These are phyloP conservation scores for Dendrocalamus sinicus DNA, from an alignment of 176 grass and related monocot species.

Conservation along the genomic window DNA sequence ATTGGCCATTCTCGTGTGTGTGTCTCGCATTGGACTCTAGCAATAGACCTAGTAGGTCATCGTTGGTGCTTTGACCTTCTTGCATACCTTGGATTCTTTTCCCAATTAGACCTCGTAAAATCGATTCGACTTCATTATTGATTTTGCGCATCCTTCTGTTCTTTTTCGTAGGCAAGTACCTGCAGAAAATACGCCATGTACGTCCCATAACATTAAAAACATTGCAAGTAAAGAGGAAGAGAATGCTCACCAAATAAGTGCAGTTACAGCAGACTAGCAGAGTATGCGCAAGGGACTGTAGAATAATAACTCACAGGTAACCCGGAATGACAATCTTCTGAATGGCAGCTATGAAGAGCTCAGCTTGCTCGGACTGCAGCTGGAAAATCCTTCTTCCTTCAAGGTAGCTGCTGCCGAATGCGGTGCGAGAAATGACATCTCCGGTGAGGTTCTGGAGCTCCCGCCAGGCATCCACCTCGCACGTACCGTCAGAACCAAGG, in stretches of 20 bases:
- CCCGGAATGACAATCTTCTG: conserved; percentile 42
- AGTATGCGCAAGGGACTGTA: no score
- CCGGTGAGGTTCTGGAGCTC: conserved; percentile 66
- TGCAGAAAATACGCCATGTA: neutral
- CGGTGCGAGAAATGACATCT: conserved; percentile 64
- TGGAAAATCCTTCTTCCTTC: conserved; percentile 62
- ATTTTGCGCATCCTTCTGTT: conserved; percentile 49
- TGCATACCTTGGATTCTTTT: conserved; percentile 53
- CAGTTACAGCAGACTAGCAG: no score
- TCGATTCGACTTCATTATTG: conserved; percentile 46
- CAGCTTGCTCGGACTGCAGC: conserved; percentile 51
- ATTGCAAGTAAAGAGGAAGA: no score
- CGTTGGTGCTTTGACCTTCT: conserved; percentile 39
- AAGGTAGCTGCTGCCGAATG: conserved; percentile 58
- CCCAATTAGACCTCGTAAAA: conserved; percentile 48
- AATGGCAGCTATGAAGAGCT: conserved; percentile 20
- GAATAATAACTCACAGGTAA: conserved; percentile 46
- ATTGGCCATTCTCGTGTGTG: conserved; percentile 9
- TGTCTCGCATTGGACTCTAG: conserved; percentile 62
- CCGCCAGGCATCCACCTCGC: conserved; percentile 55
- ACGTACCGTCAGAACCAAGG: conserved; percentile 21
- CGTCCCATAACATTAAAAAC: no score
- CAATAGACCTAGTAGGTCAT: conserved; percentile 55
- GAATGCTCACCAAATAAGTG: no score
- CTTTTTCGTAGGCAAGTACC: conserved; percentile 59